phyloP scores from a whole-genome alignment of 768 basidiomycete genomes.

The Russula emetica region DNA sequence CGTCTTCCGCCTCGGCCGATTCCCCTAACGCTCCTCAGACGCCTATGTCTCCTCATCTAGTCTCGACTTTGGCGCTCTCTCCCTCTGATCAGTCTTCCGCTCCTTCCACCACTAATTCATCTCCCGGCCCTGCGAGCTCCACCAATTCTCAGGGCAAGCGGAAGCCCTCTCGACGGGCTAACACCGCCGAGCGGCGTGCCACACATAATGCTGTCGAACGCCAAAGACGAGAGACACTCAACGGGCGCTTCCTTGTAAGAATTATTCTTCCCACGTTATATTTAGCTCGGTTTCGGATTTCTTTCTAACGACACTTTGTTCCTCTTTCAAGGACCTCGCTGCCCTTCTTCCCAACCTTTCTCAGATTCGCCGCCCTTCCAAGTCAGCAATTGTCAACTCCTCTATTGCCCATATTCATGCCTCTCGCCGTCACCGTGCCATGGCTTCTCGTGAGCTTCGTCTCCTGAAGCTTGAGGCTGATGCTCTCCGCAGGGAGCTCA shows the following conservation, averaged over 20 bases:
- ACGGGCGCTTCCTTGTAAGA: constrained; percentile 82
- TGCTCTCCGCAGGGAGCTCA: constrained; percentile 83
- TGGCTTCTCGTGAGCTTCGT: constrained; percentile 80
- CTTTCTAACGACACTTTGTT: neutral
- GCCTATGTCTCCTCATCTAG: constrained; percentile 42
- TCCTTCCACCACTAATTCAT: constrained; percentile 25
- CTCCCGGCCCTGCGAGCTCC: constrained; percentile 26
- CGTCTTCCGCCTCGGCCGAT: constrained; percentile 41
- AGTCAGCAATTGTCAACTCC: constrained; percentile 95
- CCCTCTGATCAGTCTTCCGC: constrained; percentile 32
- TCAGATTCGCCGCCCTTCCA: constrained; percentile 88
- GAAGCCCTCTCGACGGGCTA: constrained; percentile 84
- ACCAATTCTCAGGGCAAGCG: constrained; percentile 52
- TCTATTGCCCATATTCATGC: constrained; percentile 86
- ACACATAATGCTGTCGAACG: constrained; percentile 98
- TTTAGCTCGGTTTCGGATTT: constrained; percentile 12
- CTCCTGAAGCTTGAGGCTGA: constrained; percentile 76
- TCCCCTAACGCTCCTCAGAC: constrained; percentile 46
- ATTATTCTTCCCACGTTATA: constrained; percentile 11
- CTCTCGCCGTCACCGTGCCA: constrained; percentile 72
- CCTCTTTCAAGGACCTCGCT: constrained; percentile 70
- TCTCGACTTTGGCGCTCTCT: constrained; percentile 38
- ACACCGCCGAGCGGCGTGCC: constrained; percentile 93
- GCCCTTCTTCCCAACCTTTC: constrained; percentile 86
- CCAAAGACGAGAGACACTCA: constrained; percentile 87